Base-by-base conservation (phyloP, 2,329 filamentous ascomycete genomes). In the Mariannaea elegans region DNA sequence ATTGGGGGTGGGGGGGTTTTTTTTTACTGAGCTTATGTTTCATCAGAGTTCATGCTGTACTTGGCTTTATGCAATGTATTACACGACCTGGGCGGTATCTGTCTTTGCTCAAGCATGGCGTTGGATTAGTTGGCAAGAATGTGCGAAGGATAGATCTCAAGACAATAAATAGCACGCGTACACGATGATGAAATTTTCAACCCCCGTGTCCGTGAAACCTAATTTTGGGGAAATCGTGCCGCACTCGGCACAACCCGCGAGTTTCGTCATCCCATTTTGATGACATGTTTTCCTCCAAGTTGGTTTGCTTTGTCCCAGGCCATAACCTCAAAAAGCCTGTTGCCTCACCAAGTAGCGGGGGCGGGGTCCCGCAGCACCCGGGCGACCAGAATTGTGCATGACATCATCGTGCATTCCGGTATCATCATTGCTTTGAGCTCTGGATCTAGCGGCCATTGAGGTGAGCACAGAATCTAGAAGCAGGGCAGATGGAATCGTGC, bases 371-470 rank as follows among this genome's bases (percentile, higher is more conserved):
- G 52, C 57, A 24, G 46, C 54, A 31, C 47, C 52, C 64, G 49
- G 46, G 52, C 64, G 60, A 56, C 59, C 45, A 49, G 12, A 36
- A 23, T 32, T 41, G 54, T 39, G 46, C 23, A 75, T 76, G 75
- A 76, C 75, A 76, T 77, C 75, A 77, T 72, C 57, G 56, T 65
- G 65, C 71, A 72, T 72, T 68, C 69, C 72, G 61, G 67, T 65
- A 65, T 65, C 66, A 61, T 59, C 46, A 59, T 51, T 55, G 56
- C 57, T n/a, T 36, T 36, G n/a, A 32, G 44, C 49, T 57, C 38
- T 45, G 36, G 54, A 44, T 48, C 38, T 41, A 21, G 45, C 27
- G 23, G 27, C n/a, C 23, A 39, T 42, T 16, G 49, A 32, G 47
- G 19, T 23, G 49, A 48, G 52, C 58, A 14, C 38, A 21, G 18